phyloP scores from a whole-genome alignment of 2,329 filamentous ascomycete species.

The Colletotrichum eleusines region DNA sequence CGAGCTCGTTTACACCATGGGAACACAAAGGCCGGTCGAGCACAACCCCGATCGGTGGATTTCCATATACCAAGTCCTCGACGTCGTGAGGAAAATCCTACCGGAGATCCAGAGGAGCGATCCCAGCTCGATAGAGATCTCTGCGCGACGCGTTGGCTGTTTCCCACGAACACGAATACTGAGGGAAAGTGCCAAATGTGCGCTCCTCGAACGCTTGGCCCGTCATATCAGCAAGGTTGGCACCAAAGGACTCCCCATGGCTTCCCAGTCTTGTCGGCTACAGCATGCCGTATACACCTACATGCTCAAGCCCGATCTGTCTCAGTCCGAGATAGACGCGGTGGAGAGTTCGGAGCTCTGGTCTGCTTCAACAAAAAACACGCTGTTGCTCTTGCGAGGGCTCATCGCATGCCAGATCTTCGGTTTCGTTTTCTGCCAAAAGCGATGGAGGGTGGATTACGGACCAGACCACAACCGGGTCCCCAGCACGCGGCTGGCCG shows the following conservation, averaged over 20 bases:
- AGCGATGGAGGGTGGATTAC: constrained; percentile 75
- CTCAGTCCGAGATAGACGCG: constrained; percentile 45
- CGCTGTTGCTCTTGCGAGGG: constrained; percentile 64
- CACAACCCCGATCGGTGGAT: constrained; percentile 68
- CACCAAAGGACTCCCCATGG: constrained; percentile 56
- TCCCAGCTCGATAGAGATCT: constrained; percentile 58
- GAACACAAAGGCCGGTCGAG: constrained; percentile 62
- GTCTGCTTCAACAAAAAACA: constrained; percentile 48
- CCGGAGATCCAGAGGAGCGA: constrained; percentile 46
- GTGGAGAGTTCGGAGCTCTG: constrained; percentile 56
- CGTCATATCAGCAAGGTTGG: constrained; percentile 58
- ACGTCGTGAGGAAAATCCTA: constrained; percentile 53
- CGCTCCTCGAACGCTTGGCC: constrained; percentile 52
- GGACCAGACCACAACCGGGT: constrained; percentile 61
- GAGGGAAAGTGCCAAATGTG: constrained; percentile 46
- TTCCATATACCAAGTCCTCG: constrained; percentile 65
- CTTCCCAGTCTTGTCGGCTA: constrained; percentile 48
- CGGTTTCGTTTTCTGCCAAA: constrained; percentile 63
- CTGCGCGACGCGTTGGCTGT: constrained; percentile 46
- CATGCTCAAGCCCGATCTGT: constrained; percentile 54
- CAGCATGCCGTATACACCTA: constrained; percentile 56
- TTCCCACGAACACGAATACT: constrained; percentile 66
- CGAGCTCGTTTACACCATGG: constrained; percentile 74
- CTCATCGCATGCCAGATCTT: constrained; percentile 69
- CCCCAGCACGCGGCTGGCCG: constrained; percentile 61